Conservation (phyloP, 2,329 filamentous ascomycete species). For the Hymenoscyphus fraxineus region DNA sequence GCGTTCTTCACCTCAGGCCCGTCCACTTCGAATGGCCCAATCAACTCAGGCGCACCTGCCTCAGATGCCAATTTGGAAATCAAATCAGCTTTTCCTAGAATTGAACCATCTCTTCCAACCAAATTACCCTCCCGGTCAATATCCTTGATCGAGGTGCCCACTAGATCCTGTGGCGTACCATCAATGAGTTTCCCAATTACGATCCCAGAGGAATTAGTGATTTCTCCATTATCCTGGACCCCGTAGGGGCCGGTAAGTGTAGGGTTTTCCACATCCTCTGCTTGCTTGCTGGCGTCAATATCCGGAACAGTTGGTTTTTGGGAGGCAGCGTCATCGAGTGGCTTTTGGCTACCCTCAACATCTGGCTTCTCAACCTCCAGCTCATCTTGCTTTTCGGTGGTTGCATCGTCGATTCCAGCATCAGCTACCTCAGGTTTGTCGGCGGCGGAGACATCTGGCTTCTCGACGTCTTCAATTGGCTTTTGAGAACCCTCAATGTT, state of each 20-base stretch:
- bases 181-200: slow-evolving; percentile 47
- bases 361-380: slow-evolving; percentile 30
- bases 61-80: slow-evolving; percentile 35
- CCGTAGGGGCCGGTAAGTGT: slow-evolving; percentile 48
- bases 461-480: slow-evolving; percentile 3
- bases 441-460: slow-evolving; percentile 1
- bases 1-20: slow-evolving; percentile 53
- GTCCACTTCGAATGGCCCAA: slow-evolving; percentile 44
- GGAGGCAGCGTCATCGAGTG: slow-evolving; percentile 1
- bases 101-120: slow-evolving; percentile 45
- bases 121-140: slow-evolving; percentile 56
- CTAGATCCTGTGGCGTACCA: slow-evolving; percentile 41
- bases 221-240: slow-evolving; percentile 51
- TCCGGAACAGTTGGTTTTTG: slow-evolving; percentile 9
- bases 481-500: slow-evolving; percentile 16
- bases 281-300: neutral
- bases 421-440: slow-evolving; percentile 1
- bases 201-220: slow-evolving; percentile 51
- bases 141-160: slow-evolving; percentile 62
- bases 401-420: neutral
- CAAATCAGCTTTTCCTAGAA: slow-evolving; percentile 34
- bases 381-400: neutral
- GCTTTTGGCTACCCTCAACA: slow-evolving; percentile 32
- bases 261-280: slow-evolving; percentile 41
- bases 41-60: slow-evolving; percentile 45